Base-by-base conservation (phyloP, 345 rosid genomes). In the Gossypium anomalum region DNA sequence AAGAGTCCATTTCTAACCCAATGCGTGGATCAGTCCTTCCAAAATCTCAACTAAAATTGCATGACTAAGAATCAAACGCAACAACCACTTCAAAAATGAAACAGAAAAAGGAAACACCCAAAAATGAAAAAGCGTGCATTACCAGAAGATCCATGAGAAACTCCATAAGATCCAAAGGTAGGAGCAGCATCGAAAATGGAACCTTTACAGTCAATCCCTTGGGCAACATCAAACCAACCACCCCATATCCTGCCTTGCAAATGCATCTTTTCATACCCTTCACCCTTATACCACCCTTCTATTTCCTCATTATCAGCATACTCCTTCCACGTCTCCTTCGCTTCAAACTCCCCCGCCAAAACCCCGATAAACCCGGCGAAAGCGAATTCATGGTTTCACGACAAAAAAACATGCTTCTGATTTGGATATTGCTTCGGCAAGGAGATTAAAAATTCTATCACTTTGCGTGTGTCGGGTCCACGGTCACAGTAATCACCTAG, bases 401-500 rank as follows among this genome's bases (percentile, higher is more conserved):
- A 70, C 48, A 93, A 83, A 80, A 84, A 89, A 1, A 89, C 88
- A 4, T 89, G 93, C 27, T 77, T 85, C 73, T 93, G 97, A 19
- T 75, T 63, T 2, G 94, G 97, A 73, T 86, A 84, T 29, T 52
- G 77, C 16, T 80, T 64, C 27, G 88, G 91, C 3, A 93, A 61
- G 11, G 84, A 80, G 77, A 85, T 66, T 55, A 91, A 80, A 79
- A 91, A 89, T 65, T 91, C 89, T 10, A 93, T 75, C 77, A 90
- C 98, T 74, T 77, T 69, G 51, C 75, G 86, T 15, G 93, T 87
- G 29, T 86, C 80, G 9, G 92, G 91, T 65, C 97, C 98, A 6
- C 97, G 88, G 71, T 93, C 98, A 72, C 97, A 93, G 82, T 91
- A 91, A 73, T 93, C 98, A 27, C 98, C 98, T 59, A 93, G 83